These are phyloP conservation scores for Eimeria maxima DNA, from an alignment of 169 alveolate genomes.

Conservation along the genomic window DNA sequence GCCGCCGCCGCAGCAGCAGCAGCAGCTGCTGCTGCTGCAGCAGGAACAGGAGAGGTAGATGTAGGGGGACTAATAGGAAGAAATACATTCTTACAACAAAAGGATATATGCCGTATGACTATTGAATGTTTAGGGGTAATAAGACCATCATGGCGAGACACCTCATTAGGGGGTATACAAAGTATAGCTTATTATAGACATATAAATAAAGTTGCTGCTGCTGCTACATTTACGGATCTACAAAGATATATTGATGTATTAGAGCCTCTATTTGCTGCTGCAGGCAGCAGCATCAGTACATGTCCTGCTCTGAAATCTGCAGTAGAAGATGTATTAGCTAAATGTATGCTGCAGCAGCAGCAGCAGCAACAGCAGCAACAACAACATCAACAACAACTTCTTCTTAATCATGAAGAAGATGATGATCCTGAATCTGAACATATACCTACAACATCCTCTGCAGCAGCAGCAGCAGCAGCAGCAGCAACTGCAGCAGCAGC, in stretches of 20 bases:
- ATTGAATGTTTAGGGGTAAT: neutral
- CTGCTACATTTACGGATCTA: neutral
- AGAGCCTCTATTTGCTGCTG: neutral
- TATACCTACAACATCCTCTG: neutral
- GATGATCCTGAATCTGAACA: neutral
- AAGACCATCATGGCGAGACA: neutral
- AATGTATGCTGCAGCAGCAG: constrained; percentile 4
- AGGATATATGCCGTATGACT: neutral
- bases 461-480: neutral
- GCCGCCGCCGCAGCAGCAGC: neutral
- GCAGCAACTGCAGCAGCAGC: neutral
- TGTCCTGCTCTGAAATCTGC: neutral
- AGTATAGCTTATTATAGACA: neutral
- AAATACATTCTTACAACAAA: neutral
- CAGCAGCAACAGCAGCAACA: neutral
- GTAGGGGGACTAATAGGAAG: neutral
- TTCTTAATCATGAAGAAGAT: neutral
- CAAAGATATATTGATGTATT: neutral
- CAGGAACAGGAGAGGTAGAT: neutral
- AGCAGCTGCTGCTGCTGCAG: neutral
- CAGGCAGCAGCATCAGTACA: neutral
- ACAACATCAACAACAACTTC: neutral
- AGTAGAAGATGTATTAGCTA: neutral
- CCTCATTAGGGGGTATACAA: neutral
- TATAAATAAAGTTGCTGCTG: neutral